A percentile compares a stretch with the other conserved stretches of the same genome.
phyloP scores from a whole-genome alignment of 768 basidiomycete genomes.

The Obba rivulosa region DNA sequence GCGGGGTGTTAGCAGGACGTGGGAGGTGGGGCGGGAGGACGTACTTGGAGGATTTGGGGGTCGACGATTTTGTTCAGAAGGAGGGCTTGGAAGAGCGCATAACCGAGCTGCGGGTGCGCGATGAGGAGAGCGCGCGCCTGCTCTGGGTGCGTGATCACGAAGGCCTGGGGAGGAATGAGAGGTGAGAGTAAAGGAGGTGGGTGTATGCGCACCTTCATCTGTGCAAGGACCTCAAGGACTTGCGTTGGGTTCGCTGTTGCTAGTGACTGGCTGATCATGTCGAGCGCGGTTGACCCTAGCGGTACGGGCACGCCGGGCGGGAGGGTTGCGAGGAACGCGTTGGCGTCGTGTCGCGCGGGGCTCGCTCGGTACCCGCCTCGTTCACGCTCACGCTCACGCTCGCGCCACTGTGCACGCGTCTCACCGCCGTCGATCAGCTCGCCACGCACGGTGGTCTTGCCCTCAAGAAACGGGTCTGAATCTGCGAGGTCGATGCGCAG shows the following conservation, averaged over 20 bases:
- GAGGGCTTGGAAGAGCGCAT: constrained; percentile 93
- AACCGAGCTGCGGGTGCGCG: constrained; percentile 88
- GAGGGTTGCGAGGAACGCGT: constrained; percentile 55
- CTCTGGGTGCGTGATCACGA: constrained; percentile 87
- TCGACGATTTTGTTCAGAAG: constrained; percentile 93
- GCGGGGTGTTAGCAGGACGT: background rate
- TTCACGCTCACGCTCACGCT: constrained; percentile 36
- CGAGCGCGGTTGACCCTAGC: constrained; percentile 66
- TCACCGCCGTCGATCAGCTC: constrained; percentile 72
- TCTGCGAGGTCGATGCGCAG: constrained; percentile 93
- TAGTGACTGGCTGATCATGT: constrained; percentile 81
- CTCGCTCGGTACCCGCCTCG: constrained; percentile 14
- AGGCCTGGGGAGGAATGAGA: constrained; percentile 51
- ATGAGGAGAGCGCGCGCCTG: constrained; percentile 77
- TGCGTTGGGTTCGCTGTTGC: constrained; percentile 80
- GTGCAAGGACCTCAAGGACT: constrained; percentile 89
- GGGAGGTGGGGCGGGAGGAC: constrained; percentile 2
- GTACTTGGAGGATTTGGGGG: constrained; percentile 73
- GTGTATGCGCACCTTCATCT: constrained; percentile 83
- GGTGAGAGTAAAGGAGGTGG: background rate
- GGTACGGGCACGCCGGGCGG: constrained; percentile 75
- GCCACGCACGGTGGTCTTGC: constrained; percentile 82
- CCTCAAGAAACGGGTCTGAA: constrained; percentile 87
- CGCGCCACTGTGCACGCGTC: constrained; percentile 49
- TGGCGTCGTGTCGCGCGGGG: constrained; percentile 12